Percentiles rank a stretch among this genome's conserved stretches.
Conservation (phyloP, 1,139 yeast genomes). For the Martiniozyma asiatica region DNA sequence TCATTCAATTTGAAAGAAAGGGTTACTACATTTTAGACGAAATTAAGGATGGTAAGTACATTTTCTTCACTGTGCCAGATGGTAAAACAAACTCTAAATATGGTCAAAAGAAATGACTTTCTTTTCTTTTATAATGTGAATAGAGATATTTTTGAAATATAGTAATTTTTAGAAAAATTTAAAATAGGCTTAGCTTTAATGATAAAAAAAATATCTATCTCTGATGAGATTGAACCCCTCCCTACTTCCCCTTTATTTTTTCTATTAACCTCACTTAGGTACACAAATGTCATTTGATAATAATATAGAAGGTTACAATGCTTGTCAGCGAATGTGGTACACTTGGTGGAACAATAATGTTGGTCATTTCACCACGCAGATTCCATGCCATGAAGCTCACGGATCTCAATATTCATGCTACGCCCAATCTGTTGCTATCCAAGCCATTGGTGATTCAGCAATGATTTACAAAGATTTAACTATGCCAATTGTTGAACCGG, state of each 20-base stretch:
- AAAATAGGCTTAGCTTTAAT: no score
- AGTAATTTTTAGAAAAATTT: no score
- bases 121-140: no score
- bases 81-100: constrained; percentile 82
- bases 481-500: constrained; percentile 45
- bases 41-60: constrained; percentile 47
- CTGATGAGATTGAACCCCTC: no score
- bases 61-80: constrained; percentile 91
- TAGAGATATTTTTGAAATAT: no score
- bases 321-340: constrained; percentile 35
- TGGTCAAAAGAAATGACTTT: constrained; percentile 50
- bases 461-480: constrained; percentile 48
- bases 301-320: constrained; percentile 36
- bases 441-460: constrained; percentile 59
- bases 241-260: no score
- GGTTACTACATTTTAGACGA: constrained; percentile 86
- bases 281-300: constrained; percentile 21
- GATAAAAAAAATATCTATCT: no score
- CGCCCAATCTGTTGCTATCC: constrained; percentile 61
- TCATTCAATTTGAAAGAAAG: constrained; percentile 93
- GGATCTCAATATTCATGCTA: constrained; percentile 50
- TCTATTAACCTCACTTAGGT: no score
- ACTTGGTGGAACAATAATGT: constrained; percentile 33
- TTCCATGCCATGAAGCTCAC: constrained; percentile 44
- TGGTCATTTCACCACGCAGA: constrained; percentile 34